Evolutionary conservation across 1,284 basidiomycete species (phyloP).

Genomic region (Pholiota adiposa): DNA sequence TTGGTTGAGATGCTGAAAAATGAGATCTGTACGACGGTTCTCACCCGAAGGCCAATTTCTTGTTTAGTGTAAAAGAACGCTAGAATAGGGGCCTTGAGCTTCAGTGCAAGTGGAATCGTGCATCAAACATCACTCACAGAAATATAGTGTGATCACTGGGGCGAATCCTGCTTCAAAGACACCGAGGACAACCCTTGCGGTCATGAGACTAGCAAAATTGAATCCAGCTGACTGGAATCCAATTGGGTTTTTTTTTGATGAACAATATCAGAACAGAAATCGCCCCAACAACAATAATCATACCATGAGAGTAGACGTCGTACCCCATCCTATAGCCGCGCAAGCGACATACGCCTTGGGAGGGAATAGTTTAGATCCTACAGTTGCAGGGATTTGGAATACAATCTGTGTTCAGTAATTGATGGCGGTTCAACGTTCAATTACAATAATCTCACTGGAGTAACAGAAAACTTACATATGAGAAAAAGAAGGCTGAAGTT

Average conservation of each 20-base stretch:
- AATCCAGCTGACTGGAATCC: slow-evolving; percentile 55
- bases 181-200: slow-evolving; percentile 65
- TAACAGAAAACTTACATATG: slow-evolving; percentile 56
- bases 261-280: neutral
- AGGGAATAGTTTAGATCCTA: slow-evolving; percentile 67
- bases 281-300: slow-evolving; percentile 13
- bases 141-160: slow-evolving; percentile 74
- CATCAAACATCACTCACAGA: slow-evolving; percentile 49
- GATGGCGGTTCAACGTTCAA: neutral
- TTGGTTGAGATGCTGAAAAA: neutral
- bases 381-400: slow-evolving; percentile 69
- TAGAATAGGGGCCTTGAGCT: slow-evolving; percentile 30
- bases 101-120: neutral
- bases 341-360: slow-evolving; percentile 70
- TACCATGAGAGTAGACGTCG: slow-evolving; percentile 73
- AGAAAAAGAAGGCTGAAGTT: slow-evolving; percentile 76
- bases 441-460: too few relatives aligned
- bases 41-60: slow-evolving; percentile 67
- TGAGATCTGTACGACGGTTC: neutral
- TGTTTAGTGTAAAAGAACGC: slow-evolving; percentile 77
- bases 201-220: slow-evolving; percentile 59
- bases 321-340: slow-evolving; percentile 72
- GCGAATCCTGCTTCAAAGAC: slow-evolving; percentile 77
- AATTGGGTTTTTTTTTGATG: neutral
- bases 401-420: slow-evolving; percentile 52